phyloP scores from a whole-genome alignment of 31 red algal species.

The Asparagopsis taxiformis region DNA sequence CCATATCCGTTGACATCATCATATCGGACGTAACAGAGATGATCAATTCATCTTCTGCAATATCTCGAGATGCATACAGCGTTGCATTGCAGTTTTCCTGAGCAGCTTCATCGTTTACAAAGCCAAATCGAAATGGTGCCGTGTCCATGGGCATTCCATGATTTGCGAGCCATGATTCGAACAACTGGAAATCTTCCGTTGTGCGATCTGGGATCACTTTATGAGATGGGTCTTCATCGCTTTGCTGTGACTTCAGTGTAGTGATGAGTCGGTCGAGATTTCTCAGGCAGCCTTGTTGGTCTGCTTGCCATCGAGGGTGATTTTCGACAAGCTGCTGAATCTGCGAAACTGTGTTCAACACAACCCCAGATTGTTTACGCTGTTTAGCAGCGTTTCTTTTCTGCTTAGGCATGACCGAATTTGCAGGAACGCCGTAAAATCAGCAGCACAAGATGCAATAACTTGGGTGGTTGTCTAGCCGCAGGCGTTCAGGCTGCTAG shows the following conservation, averaged over 20 bases:
- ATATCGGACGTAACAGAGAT: conserved; percentile 21
- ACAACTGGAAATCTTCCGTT: conserved; percentile 6
- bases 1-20: conserved; percentile 6
- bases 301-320: conserved; percentile 4
- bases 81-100: conserved; percentile 20
- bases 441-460: no score
- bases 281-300: not conserved
- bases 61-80: conserved; percentile 34
- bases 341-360: not conserved
- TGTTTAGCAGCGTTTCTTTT: not conserved
- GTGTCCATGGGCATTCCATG: conserved; percentile 9
- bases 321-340: conserved; percentile 15
- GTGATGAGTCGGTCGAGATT: conserved; percentile 3
- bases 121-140: conserved; percentile 19
- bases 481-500: no score
- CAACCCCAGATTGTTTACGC: conserved; percentile 1
- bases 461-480: no score
- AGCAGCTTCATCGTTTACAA: not conserved
- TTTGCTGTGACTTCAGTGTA: conserved; percentile 4
- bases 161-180: conserved; percentile 3
- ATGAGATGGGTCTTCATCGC: not conserved
- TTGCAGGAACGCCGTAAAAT: conserved; percentile 20
- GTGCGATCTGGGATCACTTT: conserved; percentile 13
- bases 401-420: not conserved
- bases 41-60: conserved; percentile 29